phyloP scores from a whole-genome alignment of 257 asterid genomes.

The Agastache rugosa region DNA sequence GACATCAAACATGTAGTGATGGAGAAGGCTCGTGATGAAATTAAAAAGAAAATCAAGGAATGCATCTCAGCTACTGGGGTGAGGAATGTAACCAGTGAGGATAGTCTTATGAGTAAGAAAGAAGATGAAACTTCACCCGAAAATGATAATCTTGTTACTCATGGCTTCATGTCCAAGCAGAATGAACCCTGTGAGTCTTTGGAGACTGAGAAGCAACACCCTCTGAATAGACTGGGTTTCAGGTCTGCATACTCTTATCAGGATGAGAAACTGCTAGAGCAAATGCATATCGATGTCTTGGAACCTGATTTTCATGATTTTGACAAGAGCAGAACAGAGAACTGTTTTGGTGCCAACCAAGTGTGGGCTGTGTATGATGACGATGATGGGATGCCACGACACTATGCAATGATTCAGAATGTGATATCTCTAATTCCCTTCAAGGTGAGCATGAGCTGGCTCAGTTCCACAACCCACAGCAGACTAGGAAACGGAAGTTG shows the following conservation, averaged over 20 bases:
- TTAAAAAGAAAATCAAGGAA: conserved; percentile 44
- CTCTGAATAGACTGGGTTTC: conserved; percentile 27
- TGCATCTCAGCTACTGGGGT: conserved; percentile 38
- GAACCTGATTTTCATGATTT: conserved; percentile 68
- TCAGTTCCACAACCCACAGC: conserved; percentile 47
- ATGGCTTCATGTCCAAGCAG: conserved; percentile 28
- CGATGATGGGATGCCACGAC: conserved; percentile 79
- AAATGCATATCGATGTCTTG: conserved; percentile 47
- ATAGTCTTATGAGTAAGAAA: conserved; percentile 26
- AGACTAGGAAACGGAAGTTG: conserved; percentile 47
- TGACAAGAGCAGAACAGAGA: conserved; percentile 49
- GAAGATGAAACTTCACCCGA: conserved; percentile 36
- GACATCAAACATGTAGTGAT: conserved; percentile 54
- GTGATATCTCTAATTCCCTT: conserved; percentile 69
- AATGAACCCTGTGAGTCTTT: conserved; percentile 36
- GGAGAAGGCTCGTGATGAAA: conserved; percentile 62
- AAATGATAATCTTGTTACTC: conserved; percentile 14
- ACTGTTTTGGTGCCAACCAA: conserved; percentile 61
- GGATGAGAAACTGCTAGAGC: conserved; percentile 36
- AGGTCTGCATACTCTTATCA: conserved; percentile 25
- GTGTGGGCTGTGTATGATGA: conserved; percentile 80
- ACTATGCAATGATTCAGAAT: conserved; percentile 61
- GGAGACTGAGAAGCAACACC: conserved; percentile 32
- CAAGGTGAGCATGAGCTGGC: conserved; percentile 62
- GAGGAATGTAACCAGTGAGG: conserved; percentile 36